phyloP scores from a whole-genome alignment of 1,284 basidiomycete species.

The Malassezia furfur region DNA sequence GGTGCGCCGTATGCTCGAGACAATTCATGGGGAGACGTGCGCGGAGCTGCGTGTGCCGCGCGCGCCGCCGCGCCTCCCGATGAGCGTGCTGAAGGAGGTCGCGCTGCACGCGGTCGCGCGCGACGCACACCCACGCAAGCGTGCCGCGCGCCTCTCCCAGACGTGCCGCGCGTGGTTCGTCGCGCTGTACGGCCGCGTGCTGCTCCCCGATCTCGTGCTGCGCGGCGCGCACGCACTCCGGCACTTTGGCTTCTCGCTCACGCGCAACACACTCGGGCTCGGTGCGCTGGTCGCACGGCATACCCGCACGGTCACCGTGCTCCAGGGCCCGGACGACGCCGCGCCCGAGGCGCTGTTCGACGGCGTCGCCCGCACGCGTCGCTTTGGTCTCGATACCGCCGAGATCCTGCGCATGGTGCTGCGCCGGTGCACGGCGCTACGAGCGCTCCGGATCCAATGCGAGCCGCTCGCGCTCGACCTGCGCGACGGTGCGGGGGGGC shows the following conservation, averaged over 20 bases:
- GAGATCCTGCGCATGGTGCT: background rate
- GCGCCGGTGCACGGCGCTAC: background rate
- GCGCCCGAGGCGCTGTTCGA: slow-evolving; percentile 4
- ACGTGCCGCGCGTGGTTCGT: slow-evolving; percentile 8
- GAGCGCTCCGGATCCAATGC: background rate
- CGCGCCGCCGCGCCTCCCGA: background rate
- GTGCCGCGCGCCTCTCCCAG: background rate
- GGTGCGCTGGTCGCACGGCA: background rate
- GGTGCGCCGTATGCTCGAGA: background rate
- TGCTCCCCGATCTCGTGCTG: slow-evolving; percentile 4
- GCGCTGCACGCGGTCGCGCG: background rate
- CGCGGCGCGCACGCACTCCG: background rate
- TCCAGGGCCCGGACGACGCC: background rate
- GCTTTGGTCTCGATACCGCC: background rate
- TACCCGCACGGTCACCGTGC: background rate
- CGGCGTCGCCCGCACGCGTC: background rate
- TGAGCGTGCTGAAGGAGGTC: background rate
- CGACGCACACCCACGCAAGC: background rate
- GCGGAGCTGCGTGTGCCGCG: background rate
- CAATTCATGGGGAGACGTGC: background rate
- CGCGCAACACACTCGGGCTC: background rate
- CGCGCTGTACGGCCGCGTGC: background rate
- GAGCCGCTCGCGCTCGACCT: slow-evolving; percentile 4
- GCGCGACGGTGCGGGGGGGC: background rate
- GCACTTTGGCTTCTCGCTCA: background rate